Base-by-base conservation (phyloP, 306 rosid species). In the Rosa rugosa region DNA sequence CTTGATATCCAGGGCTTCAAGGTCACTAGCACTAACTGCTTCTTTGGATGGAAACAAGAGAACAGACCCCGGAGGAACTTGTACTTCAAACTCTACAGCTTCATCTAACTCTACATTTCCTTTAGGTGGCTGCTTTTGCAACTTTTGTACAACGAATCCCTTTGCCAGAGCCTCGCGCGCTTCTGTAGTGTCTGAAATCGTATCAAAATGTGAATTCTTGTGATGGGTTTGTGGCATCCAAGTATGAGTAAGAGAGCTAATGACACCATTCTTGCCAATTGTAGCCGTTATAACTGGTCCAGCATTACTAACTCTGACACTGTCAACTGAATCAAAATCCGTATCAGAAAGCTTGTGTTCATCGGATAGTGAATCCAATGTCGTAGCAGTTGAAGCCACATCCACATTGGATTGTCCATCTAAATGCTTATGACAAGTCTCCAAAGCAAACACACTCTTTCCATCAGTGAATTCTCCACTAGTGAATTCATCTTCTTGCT, bases 1-100 rank as follows among this genome's bases (percentile, higher is more conserved):
- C 79, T 85, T 69, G 31, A 82, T 75, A 74, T 84, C 85, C 79
- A 75, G 69, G 66, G 72, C 85, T 75, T 84, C 77, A 16, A 88
- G 76, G 17, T 82, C 83, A 34, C 75, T 62, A 23, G 79, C 66
- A 68, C 80, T 64, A 49, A 90, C 85, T 34, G 97, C 93, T 57
- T 83, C 81, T 22, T 90, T 89, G 20, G 90, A 85, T 45, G 97
- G 98, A 83, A 92, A 94, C 45, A 94, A 86, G 9, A 94, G 88
- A 2, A 83, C 88, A 27, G 97, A 88, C 68, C 97, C 96, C 20
- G 87, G 84, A 73, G 86, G 86, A 80, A 92, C 83, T 81, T 84
- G 88, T 25, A 92, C 83, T 64, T 94, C 89, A 80, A 90, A 87
- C 71, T 90, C 98, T n/a, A 83, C 80, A 71, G 17, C 66, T 65